A percentile compares a stretch with the other conserved stretches of the same genome.
Conservation (phyloP, 1,284 basidiomycete species). For the Calocybe gambosa region DNA sequence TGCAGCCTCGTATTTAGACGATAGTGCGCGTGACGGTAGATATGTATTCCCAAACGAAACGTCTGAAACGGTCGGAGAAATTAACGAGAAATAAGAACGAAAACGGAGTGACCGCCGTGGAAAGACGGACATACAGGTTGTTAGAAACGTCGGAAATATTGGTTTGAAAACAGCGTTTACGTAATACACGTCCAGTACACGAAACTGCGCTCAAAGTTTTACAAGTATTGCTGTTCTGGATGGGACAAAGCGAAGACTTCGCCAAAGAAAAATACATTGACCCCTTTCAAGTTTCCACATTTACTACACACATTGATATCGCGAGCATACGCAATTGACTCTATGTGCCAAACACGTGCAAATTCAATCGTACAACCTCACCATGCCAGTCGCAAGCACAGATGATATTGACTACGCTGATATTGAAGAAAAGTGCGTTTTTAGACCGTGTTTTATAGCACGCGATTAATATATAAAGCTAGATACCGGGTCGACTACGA, state of each 20-base stretch:
- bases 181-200: background rate
- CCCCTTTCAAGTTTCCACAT: too few relatives aligned
- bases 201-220: background rate
- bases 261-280: too few relatives aligned
- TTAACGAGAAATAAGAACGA: background rate
- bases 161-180: background rate
- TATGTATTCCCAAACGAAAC: background rate
- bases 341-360: background rate
- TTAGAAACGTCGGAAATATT: background rate
- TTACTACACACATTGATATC: too few relatives aligned
- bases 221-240: too few relatives aligned
- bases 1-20: background rate
- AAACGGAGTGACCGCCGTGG: background rate
- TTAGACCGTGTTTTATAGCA: constrained; percentile 1
- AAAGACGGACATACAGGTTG: background rate
- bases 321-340: too few relatives aligned
- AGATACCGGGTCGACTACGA: constrained; percentile 77
- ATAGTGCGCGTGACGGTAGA: background rate
- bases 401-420: constrained; percentile 90
- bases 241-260: too few relatives aligned
- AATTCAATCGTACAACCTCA: constrained; percentile 5
- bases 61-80: background rate
- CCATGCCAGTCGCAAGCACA: constrained; percentile 39
- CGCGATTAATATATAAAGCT: too few relatives aligned
- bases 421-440: constrained; percentile 83